Base-by-base conservation (phyloP, 1,284 basidiomycete species). In the Cutaneotrichosporon sp. region DNA sequence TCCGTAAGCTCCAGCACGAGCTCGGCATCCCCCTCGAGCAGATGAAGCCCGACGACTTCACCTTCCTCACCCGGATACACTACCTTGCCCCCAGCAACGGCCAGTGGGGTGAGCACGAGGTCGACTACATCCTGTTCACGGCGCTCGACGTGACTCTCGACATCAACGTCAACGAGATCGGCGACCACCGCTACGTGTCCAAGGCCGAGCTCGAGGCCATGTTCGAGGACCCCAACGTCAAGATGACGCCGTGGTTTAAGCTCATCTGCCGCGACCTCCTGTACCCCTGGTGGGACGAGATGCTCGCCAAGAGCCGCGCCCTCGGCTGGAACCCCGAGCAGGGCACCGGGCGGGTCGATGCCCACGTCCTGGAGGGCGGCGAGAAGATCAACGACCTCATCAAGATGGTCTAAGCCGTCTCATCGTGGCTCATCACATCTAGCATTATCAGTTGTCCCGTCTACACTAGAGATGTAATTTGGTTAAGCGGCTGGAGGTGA, bases 231-330 rank as follows among this genome's bases (percentile, higher is more conserved):
- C 75, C 87, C 25, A 82, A 82, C 47, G 90, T 91, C 74, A 86
- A 86, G 0, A 99, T 99, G 80, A 99, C 97, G 4, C 97, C 97
- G 0, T 99, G 97, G 97, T 99, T 99, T 87, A 93, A 94, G 78
- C 87, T 99, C 45, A 99, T 99, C 72, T 94, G 93, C 1, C 87
- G 94, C 9, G 92, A 97, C 76, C 97, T 97, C 80, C 84, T 99
- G 55, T 98, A 95, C 78, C 92, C 92, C 16, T 99, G 97, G 97
- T 99, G 97, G 97, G 90, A 94, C 72, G 88, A 91, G 70, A 86
- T 99, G 59, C 73, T 91, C 56, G 82, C 71, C 20, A 87, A 84
- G 74, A 75, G 69, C 10, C 81, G 82, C 59, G 76, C 67, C 14
- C 76, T 86, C 34, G 90, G 89, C 9, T 83, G 84, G 59, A 83